Evolutionary conservation across 1,284 basidiomycete species (phyloP).

Genomic region (Prillingera fragicola): DNA sequence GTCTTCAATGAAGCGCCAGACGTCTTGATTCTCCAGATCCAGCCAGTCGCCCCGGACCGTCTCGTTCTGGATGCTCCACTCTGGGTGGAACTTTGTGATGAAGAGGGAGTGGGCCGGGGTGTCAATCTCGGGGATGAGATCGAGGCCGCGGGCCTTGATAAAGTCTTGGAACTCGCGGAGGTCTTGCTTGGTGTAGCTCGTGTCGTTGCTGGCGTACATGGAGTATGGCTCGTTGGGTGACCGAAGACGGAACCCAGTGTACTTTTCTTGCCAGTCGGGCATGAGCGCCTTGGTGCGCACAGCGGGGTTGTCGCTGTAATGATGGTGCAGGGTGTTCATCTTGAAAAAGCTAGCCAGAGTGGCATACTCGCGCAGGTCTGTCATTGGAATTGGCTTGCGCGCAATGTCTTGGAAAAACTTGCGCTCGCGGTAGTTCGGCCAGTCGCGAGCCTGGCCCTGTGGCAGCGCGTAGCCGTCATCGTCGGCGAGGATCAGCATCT

Average conservation of each 20-base stretch:
- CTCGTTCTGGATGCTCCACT: conserved; percentile 3
- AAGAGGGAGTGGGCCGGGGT: conserved; percentile 1
- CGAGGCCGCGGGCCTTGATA: conserved; percentile 1
- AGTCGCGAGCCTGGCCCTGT: not conserved
- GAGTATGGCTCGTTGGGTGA: not conserved
- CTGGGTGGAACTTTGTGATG: conserved; percentile 2
- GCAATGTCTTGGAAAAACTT: conserved; percentile 5
- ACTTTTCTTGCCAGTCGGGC: not conserved
- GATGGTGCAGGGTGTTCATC: conserved; percentile 5
- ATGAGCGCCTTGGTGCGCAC: conserved; percentile 1
- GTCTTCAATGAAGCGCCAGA: not conserved
- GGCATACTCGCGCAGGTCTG: not conserved
- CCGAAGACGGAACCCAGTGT: conserved; percentile 1
- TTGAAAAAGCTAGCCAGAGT: conserved; percentile 1
- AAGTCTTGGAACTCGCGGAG: conserved; percentile 2
- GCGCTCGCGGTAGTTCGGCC: conserved; percentile 3
- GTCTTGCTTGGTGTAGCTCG: not conserved
- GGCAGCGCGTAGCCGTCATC: not conserved
- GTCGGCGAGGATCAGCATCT: conserved; percentile 1
- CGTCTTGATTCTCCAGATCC: not conserved
- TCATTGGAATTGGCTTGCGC: conserved; percentile 2
- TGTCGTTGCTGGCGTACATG: conserved; percentile 3
- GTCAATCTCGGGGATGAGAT: conserved; percentile 3
- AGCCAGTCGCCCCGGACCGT: conserved; percentile 1
- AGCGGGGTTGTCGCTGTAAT: conserved; percentile 4